Base-by-base conservation (phyloP, 768 basidiomycete genomes). In the Calocera cornea region DNA sequence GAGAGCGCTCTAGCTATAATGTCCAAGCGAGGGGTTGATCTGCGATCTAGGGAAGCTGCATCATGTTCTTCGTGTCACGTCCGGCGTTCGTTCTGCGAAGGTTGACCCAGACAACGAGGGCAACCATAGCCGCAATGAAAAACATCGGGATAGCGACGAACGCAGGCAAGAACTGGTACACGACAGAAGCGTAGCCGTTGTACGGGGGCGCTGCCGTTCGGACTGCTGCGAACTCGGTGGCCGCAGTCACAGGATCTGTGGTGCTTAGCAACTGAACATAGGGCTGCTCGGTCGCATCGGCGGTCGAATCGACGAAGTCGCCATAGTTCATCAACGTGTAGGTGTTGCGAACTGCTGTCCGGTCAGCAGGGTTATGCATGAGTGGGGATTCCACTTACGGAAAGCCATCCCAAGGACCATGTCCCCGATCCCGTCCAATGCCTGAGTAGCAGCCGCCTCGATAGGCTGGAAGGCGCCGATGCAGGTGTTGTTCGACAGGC, bases 351-450 rank as follows among this genome's bases (percentile, higher is more conserved):
- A 88, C 87, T 88, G 71, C 27, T 7, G 19, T 24, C 7, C 24
- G 5, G 19, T 47, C 44, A 47, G 44, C 24, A 24, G 8, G 19
- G 7, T 7, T 8, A 7, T 47, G 24, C 16, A 19, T 27, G 54
- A 2, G 5, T 12, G 5, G 5, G 11, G 8, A 47, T 19, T 17
- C 8, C 14, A 79, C 85, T 72, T 71, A 87, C 87, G 75, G 77
- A 88, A 89, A 10, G 83, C 80, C 86, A 89, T 89, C 65, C 88
- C 88, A 50, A 89, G 78, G 44, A 89, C 81, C 74, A 86, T 81
- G 72, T 89, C 87, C 69, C 80, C 88, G 73, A 87, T 22, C 14
- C 54, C 54, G 22, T 27, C 54, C 16, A 60, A 33, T 10, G 54
- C 54, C 31, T 60, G 54, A 27, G 31, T 27, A 8, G 54, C 54